Base-by-base conservation (phyloP, 2,329 filamentous ascomycete genomes). In the Diaporthe vaccinii region DNA sequence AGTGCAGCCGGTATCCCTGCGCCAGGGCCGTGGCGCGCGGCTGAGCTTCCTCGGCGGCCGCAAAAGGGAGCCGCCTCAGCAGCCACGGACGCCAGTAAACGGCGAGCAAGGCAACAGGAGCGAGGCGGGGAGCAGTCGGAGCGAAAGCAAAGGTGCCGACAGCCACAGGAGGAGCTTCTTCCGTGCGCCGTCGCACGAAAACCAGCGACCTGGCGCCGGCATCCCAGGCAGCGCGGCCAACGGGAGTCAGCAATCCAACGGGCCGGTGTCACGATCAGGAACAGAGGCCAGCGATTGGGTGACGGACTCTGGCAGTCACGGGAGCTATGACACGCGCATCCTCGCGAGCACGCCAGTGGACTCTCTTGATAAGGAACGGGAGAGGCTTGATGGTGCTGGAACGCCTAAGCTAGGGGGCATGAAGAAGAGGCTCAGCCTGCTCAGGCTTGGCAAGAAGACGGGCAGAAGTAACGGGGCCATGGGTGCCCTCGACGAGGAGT, bases 401-500 rank as follows among this genome's bases (percentile, higher is more conserved):
- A 80, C 85, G 51, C 82, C 84, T 74, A 88, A 88, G 80, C 89
- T 90, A 71, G 90, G 90, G 49, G 93, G 92, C 75, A 90, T 97
- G 78, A 91, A 93, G 84, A 96, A 95, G 85, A 86, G 95, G 80
- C 87, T 97, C 78, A 97, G 94, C 82, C 87, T 95, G 80, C 87
- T 97, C 80, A 94, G 93, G 82, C 88, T 95, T 69, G 92, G 93
- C 41, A 93, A 92, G 82, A 95, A 94, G 85, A 86, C 86, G 61
- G 91, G 89, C 81, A 92, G 91, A 82, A 85, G 83, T 67, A 87
- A 83, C 76, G 86, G 83, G 39, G 80, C 84, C 76, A 90, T 91
- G 89, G 86, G 86, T 72, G 88, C 88, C 78, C 81, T 91, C 77
- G 86, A 90, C 73, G 89, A 91, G 81, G 89, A 91, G 82, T 89